phyloP scores from a whole-genome alignment of 139 green algal species.

The Dunaliella primolecta region DNA sequence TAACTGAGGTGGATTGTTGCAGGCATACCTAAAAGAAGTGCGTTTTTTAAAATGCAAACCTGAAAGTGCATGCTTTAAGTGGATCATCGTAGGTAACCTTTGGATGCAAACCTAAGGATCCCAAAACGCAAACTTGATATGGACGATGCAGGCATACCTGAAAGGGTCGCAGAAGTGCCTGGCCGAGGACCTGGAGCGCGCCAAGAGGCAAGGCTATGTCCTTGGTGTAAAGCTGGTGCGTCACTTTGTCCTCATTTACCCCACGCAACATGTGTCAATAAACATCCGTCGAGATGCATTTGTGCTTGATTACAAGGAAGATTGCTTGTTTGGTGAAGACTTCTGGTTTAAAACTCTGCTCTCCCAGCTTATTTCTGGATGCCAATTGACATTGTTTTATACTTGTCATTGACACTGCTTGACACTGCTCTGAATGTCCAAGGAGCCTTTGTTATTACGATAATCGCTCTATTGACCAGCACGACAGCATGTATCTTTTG shows the following conservation, averaged over 20 bases:
- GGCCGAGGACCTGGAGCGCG: constrained; percentile 62
- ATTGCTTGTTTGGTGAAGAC: not conserved
- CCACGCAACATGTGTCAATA: constrained; percentile 50
- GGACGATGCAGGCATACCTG: constrained; percentile 78
- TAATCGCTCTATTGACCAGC: too few species aligned
- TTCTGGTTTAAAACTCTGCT: not conserved
- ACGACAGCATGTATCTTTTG: too few species aligned
- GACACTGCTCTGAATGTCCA: not conserved
- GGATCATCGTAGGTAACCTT: too few species aligned
- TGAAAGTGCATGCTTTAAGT: too few species aligned
- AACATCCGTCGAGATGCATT: not conserved
- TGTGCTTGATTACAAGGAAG: not conserved
- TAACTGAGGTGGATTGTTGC: too few species aligned
- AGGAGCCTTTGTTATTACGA: too few species aligned
- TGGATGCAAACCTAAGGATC: too few species aligned
- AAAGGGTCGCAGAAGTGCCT: constrained; percentile 60
- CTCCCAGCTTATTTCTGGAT: not conserved
- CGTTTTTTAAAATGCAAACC: too few species aligned
- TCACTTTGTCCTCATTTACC: constrained; percentile 22
- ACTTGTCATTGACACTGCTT: not conserved
- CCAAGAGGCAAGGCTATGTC: constrained; percentile 49
- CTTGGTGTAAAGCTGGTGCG: constrained; percentile 81
- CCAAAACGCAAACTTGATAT: too few species aligned
- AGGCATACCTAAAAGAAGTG: too few species aligned
- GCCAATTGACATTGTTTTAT: not conserved